Evolutionary conservation across 371 early-diverging fungal species (phyloP), one percentile per base, ranked within the genome.

Genomic region (Chytridiales sp.): DNA sequence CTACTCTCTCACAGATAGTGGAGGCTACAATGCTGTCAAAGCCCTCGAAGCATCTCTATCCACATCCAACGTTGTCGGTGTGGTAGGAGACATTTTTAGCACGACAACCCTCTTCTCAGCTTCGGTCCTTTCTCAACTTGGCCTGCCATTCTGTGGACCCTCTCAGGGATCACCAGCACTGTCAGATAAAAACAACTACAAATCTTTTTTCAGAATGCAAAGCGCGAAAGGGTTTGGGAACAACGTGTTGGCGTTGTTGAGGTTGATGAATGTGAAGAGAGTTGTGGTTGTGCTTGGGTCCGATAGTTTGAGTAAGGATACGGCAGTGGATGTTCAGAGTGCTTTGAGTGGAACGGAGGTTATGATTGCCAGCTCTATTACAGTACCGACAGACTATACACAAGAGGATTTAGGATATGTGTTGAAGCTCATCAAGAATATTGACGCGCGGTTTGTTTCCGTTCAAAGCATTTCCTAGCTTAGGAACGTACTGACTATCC

Each of bases 91-190:
- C 26, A 49, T 49, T 31, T 57, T 58, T 32, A 49, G 48, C 40
- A 40, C 35, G 19, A 64, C 64, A 3, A 58, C 64, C 22, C 40
- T 64, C 22, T 64, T 59, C 4, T 56, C 58, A 40, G 58, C 51
- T 34, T 52, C n/a, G n/a, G n/a, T n/a, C n/a, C n/a, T n/a, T n/a
- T n/a, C n/a, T n/a, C n/a, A n/a, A n/a, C n/a, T n/a, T n/a, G n/a
- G n/a, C n/a, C n/a, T 64, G 9, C 65, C 65, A 19, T 64, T 64
- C 55, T 64, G 65, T 52, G 59, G 59, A 31, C n/a, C n/a, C n/a
- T n/a, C n/a, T n/a, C n/a, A n/a, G n/a, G n/a, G n/a, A n/a, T n/a
- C n/a, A n/a, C n/a, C n/a, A n/a, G n/a, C n/a, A n/a, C n/a, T n/a
- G n/a, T n/a, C n/a, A n/a, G n/a, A n/a, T n/a, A n/a, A n/a, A n/a